These are phyloP conservation scores for Rheum nobile DNA, from an alignment of 148 eudicot genomes.

Conservation along the genomic window DNA sequence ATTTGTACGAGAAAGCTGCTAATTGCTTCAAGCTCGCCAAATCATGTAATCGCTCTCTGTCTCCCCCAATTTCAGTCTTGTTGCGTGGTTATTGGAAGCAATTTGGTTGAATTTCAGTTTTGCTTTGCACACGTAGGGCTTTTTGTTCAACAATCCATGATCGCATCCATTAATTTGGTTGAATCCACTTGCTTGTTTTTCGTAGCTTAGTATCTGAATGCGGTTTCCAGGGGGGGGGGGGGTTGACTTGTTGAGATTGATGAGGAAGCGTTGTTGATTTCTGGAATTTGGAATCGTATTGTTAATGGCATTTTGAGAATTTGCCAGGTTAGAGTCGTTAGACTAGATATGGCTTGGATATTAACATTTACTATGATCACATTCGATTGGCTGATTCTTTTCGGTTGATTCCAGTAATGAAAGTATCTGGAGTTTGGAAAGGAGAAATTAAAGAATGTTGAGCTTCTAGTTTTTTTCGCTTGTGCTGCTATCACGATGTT, in stretches of 20 bases:
- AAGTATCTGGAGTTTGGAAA: neutral
- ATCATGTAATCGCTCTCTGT: slow-evolving; percentile 32
- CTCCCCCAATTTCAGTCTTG: neutral
- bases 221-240: neutral
- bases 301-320: neutral
- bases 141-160: neutral
- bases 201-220: neutral
- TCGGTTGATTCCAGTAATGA: neutral
- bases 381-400: neutral
- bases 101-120: neutral
- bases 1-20: slow-evolving; percentile 70
- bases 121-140: neutral
- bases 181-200: neutral
- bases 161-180: neutral
- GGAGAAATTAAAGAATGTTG: neutral
- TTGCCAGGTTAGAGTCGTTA: too few relatives aligned
- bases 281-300: neutral
- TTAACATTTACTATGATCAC: neutral
- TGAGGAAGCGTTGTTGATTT: neutral
- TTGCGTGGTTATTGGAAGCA: neutral
- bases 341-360: neutral
- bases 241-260: neutral
- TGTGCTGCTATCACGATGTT: neutral
- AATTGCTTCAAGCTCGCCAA: slow-evolving; percentile 74
- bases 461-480: neutral